These are phyloP conservation scores for Zygoascus tannicola DNA, from an alignment of 805 yeast species.

Conservation along the genomic window DNA sequence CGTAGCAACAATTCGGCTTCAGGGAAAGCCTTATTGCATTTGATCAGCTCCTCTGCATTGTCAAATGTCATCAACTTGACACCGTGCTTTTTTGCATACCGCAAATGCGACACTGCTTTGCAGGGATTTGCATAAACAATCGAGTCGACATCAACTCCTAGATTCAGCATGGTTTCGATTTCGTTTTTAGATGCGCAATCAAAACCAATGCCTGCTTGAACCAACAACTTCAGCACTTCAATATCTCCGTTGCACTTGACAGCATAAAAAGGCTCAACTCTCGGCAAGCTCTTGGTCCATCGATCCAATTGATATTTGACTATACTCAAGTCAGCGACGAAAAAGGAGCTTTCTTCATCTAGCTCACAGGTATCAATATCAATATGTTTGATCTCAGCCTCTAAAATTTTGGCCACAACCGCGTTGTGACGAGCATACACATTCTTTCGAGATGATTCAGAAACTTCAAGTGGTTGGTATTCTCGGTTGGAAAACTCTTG, in stretches of 20 bases:
- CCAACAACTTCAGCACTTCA: slow-evolving; percentile 48
- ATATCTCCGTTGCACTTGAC: slow-evolving; percentile 84
- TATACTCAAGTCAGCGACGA: slow-evolving; percentile 75
- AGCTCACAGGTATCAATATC: slow-evolving; percentile 54
- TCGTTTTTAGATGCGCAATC: slow-evolving; percentile 92
- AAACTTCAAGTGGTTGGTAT: too few species aligned
- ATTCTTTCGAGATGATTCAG: too few species aligned
- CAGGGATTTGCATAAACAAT: slow-evolving; percentile 93
- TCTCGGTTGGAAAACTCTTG: too few species aligned
- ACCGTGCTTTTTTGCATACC: slow-evolving; percentile 49
- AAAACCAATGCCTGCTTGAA: slow-evolving; percentile 59
- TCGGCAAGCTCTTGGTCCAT: slow-evolving; percentile 62
- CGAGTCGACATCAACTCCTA: slow-evolving; percentile 56
- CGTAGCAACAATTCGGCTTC: slow-evolving; percentile 63
- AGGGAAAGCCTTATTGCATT: slow-evolving; percentile 61
- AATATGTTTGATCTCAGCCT: slow-evolving; percentile 26
- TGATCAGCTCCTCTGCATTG: slow-evolving; percentile 73
- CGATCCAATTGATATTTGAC: slow-evolving; percentile 49
- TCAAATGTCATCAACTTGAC: slow-evolving; percentile 82
- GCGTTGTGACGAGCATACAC: too few species aligned
- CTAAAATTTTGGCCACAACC: slow-evolving; percentile 17
- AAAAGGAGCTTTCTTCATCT: slow-evolving; percentile 80
- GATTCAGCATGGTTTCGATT: slow-evolving; percentile 52
- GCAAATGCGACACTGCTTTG: slow-evolving; percentile 72
- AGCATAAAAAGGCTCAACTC: slow-evolving; percentile 83